Evolutionary conservation across 2,329 filamentous ascomycete species (phyloP).

Genomic region (Myriangium duriaei): DNA sequence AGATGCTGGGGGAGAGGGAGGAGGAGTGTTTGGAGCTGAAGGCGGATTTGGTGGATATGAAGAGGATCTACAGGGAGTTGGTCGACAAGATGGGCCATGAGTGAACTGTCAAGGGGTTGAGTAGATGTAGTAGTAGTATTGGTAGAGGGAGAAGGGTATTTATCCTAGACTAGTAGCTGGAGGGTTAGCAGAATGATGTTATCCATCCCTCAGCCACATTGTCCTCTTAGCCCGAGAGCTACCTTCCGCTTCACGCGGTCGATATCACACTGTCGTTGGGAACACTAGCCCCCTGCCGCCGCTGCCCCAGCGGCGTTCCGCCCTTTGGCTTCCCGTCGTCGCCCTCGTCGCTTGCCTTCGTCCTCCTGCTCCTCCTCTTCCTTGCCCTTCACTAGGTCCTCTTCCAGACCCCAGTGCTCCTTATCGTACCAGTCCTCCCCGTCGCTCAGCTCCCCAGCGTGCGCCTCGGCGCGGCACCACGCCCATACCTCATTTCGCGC

Average conservation of each 20-base stretch:
- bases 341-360: slow-evolving; percentile 38
- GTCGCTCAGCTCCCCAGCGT: slow-evolving; percentile 68
- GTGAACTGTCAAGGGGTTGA: neutral
- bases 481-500: slow-evolving; percentile 58
- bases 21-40: slow-evolving; percentile 84
- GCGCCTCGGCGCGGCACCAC: slow-evolving; percentile 69
- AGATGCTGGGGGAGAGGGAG: slow-evolving; percentile 94
- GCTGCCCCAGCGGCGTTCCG: slow-evolving; percentile 4
- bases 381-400: slow-evolving; percentile 68
- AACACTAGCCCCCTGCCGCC: no score
- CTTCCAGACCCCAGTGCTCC: slow-evolving; percentile 63
- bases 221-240: no score
- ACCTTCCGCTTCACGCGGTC: no score
- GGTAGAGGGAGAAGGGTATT: neutral
- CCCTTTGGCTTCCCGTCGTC: slow-evolving; percentile 25
- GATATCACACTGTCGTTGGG: no score
- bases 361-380: slow-evolving; percentile 75
- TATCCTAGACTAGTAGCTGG: neutral
- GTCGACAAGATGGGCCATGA: slow-evolving; percentile 44
- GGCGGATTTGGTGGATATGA: slow-evolving; percentile 82
- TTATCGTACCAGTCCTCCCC: slow-evolving; percentile 83
- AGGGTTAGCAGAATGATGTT: neutral
- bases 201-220: no score
- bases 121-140: neutral
- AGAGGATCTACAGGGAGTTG: slow-evolving; percentile 89